These are phyloP conservation scores for Moesziomyces globuligerus DNA, from an alignment of 1,284 basidiomycete species.

Conservation along the genomic window DNA sequence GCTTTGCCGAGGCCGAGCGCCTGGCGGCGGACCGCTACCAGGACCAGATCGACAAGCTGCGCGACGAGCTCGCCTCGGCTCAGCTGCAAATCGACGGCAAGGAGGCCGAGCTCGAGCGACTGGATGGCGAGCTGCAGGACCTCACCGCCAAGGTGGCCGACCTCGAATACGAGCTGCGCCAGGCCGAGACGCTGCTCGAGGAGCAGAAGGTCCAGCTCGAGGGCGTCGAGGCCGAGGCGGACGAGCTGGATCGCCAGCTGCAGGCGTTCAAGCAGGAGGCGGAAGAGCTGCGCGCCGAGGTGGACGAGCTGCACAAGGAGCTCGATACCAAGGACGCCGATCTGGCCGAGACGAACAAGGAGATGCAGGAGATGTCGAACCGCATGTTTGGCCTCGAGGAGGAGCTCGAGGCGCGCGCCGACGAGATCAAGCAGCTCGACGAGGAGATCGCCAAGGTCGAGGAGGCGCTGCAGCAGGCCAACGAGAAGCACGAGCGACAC, in stretches of 20 bases:
- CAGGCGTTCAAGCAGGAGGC: constrained; percentile 63
- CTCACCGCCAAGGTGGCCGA: constrained; percentile 48
- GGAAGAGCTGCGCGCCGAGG: constrained; percentile 39
- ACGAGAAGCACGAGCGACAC: constrained; percentile 55
- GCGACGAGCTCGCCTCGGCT: constrained; percentile 60
- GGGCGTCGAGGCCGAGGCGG: constrained; percentile 44
- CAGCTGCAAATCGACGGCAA: constrained; percentile 59
- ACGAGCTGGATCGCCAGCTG: constrained; percentile 47
- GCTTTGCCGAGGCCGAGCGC: constrained; percentile 38
- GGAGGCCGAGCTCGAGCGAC: constrained; percentile 57
- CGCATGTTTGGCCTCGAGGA: constrained; percentile 51
- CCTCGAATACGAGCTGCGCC: constrained; percentile 56
- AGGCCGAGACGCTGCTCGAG: constrained; percentile 43
- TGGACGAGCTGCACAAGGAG: constrained; percentile 44
- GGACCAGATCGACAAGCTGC: constrained; percentile 49
- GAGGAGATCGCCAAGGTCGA: constrained; percentile 76
- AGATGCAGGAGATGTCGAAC: constrained; percentile 72
- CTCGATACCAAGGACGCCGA: constrained; percentile 65
- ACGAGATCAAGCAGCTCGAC: constrained; percentile 71
- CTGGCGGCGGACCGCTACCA: constrained; percentile 47
- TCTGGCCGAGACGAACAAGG: constrained; percentile 70
- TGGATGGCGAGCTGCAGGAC: constrained; percentile 51
- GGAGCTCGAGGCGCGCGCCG: constrained; percentile 46
- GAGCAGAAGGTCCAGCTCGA: constrained; percentile 70
- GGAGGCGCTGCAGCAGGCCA: constrained; percentile 73